A percentile compares a stretch with the other conserved stretches of the same genome.
These are phyloP conservation scores for Tillandsia leiboldiana DNA, from an alignment of 176 grass and related monocot genomes.

Conservation along the genomic window DNA sequence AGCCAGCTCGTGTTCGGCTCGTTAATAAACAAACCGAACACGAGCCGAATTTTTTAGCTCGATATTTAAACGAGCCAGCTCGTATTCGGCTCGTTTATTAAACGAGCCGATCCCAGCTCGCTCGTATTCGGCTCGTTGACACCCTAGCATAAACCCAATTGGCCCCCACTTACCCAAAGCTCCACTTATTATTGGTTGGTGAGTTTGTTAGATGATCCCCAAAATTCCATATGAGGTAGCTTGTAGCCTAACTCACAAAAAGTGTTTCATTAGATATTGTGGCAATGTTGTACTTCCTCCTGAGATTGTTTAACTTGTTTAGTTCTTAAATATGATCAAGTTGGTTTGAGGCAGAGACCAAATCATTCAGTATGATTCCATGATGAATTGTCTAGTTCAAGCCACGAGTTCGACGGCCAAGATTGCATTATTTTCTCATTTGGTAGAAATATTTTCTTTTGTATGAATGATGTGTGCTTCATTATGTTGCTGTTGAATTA, in stretches of 20 bases:
- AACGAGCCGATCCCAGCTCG: too few species aligned
- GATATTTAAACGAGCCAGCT: too few species aligned
- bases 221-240: background rate
- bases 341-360: conserved; percentile 14
- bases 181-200: background rate
- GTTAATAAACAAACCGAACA: too few species aligned
- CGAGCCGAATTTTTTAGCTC: too few species aligned
- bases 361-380: conserved; percentile 1
- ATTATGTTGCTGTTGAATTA: too few species aligned
- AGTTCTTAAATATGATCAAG: conserved; percentile 21
- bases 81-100: too few species aligned
- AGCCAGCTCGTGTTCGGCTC: too few species aligned
- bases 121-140: too few species aligned
- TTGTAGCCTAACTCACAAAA: background rate
- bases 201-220: background rate
- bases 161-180: background rate
- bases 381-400: background rate
- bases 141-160: too few species aligned
- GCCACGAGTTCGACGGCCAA: background rate
- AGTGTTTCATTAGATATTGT: background rate
- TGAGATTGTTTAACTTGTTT: background rate
- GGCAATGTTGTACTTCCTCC: background rate
- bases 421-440: background rate
- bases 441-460: background rate
- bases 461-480: too few species aligned